These are phyloP conservation scores for Clonostachys solani DNA, from an alignment of 2,329 filamentous ascomycete genomes.

Conservation along the genomic window DNA sequence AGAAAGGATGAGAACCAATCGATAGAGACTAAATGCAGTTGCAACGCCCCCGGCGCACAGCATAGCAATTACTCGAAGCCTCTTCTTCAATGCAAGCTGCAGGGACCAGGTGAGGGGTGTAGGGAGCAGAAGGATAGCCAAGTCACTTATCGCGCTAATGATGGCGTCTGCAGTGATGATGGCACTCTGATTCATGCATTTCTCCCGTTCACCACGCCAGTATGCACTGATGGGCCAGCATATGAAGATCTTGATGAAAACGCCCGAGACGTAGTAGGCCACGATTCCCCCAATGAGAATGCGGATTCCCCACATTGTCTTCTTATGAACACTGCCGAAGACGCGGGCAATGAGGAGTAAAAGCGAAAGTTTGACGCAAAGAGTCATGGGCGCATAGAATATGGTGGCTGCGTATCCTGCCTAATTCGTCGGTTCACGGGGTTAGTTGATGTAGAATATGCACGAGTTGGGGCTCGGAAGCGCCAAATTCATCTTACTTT, in stretches of 20 bases:
- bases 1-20: constrained; percentile 14
- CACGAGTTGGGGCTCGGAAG: too few relatives aligned
- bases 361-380: constrained; percentile 35
- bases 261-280: constrained; percentile 31
- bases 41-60: constrained; percentile 22
- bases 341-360: constrained; percentile 36
- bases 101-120: constrained; percentile 23
- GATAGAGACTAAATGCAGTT: constrained; percentile 21
- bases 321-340: constrained; percentile 31
- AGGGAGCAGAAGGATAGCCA: constrained; percentile 20
- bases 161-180: constrained; percentile 23
- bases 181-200: constrained; percentile 27
- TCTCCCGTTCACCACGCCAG: constrained; percentile 22
- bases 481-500: constrained; percentile 16
- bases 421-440: neutral
- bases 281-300: constrained; percentile 27
- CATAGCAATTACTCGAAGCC: constrained; percentile 18
- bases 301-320: constrained; percentile 30
- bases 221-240: constrained; percentile 34
- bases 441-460: too few relatives aligned
- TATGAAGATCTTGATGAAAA: constrained; percentile 34
- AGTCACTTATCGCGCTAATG: constrained; percentile 21
- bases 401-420: constrained; percentile 33
- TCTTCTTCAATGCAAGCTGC: constrained; percentile 17
- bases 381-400: constrained; percentile 38